These are phyloP conservation scores for Jasminum sambac DNA, from an alignment of 257 asterid species.

Conservation along the genomic window DNA sequence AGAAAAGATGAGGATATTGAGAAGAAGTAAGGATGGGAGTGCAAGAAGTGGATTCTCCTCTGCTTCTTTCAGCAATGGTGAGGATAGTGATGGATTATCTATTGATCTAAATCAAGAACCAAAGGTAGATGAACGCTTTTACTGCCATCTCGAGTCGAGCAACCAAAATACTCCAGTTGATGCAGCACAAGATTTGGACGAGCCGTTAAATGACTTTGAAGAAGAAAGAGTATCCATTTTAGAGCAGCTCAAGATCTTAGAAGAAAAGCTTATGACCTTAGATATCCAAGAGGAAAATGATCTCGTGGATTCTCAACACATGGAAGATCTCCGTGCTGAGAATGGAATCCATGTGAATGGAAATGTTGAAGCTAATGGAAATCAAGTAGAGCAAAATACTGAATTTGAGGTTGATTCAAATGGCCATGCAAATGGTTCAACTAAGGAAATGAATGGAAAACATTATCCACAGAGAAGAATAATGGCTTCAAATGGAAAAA, in stretches of 20 bases:
- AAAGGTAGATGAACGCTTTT: constrained; percentile 54
- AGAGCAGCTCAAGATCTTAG: constrained; percentile 78
- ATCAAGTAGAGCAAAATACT: constrained; percentile 27
- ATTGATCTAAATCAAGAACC: constrained; percentile 71
- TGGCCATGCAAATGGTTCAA: constrained; percentile 53
- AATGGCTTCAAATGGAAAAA: constrained; percentile 50
- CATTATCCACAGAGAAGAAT: constrained; percentile 37
- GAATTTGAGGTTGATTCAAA: constrained; percentile 29
- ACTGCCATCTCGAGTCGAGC: constrained; percentile 34
- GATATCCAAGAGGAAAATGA: constrained; percentile 46
- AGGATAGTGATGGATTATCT: constrained; percentile 79
- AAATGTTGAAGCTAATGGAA: constrained; percentile 35
- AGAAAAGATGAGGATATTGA: constrained; percentile 54
- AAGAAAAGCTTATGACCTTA: constrained; percentile 69
- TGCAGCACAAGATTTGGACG: constrained; percentile 65
- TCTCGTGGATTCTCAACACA: constrained; percentile 42
- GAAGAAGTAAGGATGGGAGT: constrained; percentile 59
- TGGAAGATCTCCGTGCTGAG: constrained; percentile 29
- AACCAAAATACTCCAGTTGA: constrained; percentile 58
- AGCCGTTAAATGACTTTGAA: constrained; percentile 81
- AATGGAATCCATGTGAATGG: constrained; percentile 27
- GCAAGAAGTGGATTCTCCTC: constrained; percentile 67
- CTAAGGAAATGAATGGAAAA: constrained; percentile 47
- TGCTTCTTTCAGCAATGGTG: constrained; percentile 72
- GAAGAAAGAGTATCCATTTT: constrained; percentile 82